Conservation (phyloP, 805 yeast genomes). For the Candida taoyuanica region DNA sequence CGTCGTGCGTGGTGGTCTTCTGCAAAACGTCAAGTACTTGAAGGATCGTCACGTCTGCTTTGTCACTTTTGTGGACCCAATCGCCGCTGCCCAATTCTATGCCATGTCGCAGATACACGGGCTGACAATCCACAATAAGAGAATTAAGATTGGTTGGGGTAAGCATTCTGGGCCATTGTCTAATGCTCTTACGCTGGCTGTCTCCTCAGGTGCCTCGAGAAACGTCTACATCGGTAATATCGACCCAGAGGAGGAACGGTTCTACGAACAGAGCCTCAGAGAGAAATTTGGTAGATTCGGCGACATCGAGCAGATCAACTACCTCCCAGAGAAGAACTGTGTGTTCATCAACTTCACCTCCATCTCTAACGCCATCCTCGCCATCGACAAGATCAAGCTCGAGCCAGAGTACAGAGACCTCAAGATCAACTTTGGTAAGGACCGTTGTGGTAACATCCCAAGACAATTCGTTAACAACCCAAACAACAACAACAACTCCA, state of each 20-base stretch:
- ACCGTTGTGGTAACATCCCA: constrained; percentile 92
- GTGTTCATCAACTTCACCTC: constrained; percentile 40
- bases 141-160: constrained; percentile 96
- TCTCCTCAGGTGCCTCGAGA: constrained; percentile 89
- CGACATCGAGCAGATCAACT: constrained; percentile 92
- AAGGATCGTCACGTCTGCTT: constrained; percentile 89
- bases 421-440: constrained; percentile 89
- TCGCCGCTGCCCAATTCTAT: constrained; percentile 95
- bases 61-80: constrained; percentile 92
- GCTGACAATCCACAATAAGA: constrained; percentile 74
- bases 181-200: constrained; percentile 82
- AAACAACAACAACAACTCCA: constrained; percentile 5
- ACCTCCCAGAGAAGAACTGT: constrained; percentile 49
- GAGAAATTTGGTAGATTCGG: constrained; percentile 79
- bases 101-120: constrained; percentile 93
- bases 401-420: constrained; percentile 62
- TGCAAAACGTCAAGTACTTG: constrained; percentile 76
- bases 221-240: constrained; percentile 86
- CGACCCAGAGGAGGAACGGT: constrained; percentile 33
- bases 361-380: constrained; percentile 86
- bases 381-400: constrained; percentile 85
- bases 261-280: constrained; percentile 57
- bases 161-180: constrained; percentile 92
- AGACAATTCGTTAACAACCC: constrained; percentile 47
- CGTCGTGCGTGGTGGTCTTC: constrained; percentile 90